Evolutionary conservation across 192 early-diverging fungal species (phyloP), one percentile per base, ranked within the genome.

Genomic region (Kappamyces sp.): DNA sequence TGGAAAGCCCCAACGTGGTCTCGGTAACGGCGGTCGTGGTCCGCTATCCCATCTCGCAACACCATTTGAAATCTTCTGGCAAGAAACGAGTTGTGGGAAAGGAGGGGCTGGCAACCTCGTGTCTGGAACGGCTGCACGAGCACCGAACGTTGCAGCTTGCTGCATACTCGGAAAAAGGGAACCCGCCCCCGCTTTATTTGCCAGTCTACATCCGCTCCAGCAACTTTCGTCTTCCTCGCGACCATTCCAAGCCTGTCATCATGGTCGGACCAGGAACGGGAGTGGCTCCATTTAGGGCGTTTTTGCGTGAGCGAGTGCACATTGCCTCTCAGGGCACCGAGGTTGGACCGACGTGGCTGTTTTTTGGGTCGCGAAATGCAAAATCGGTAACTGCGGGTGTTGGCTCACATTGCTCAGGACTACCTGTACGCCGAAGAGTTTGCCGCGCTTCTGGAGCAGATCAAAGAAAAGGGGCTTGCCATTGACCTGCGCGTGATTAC

Each of bases 201-300:
- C 92, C 93, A 6, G 68, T 97, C 48, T 92, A 91, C 68, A 88
- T 99, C 57, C 86, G 97, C 54, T 82, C 86, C 44, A 91, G 87
- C 23, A 76, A 82, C 47, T 99, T 99, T 80, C 86, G 90, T 46
- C 77, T 99, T 49, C 97, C 97, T n/a, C 69, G 79, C 32, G 87
- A 93, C 63, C 66, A 77, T 43, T 60, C 75, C 5, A 65, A 84
- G 7, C 97, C 97, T 12, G 73, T 99, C 60, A 82, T 99, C 37
- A 99, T 99, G 97, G 75, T 99, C 37, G 97, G 97, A 0, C 97
- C 97, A n/a, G 97, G 97, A 47, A 99, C 97, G 2, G 97, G 97
- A 46, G 89, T 99, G 40, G 97, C 97, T 12, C 97, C 97, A 33
- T 97, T 99, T 87, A 84, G 97, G 47, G 97, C 88, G 2, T 99